Evolutionary conservation across 2,329 filamentous ascomycete species (phyloP), one percentile per base, ranked within the genome.

Genomic region (Scedosporium dehoogii): DNA sequence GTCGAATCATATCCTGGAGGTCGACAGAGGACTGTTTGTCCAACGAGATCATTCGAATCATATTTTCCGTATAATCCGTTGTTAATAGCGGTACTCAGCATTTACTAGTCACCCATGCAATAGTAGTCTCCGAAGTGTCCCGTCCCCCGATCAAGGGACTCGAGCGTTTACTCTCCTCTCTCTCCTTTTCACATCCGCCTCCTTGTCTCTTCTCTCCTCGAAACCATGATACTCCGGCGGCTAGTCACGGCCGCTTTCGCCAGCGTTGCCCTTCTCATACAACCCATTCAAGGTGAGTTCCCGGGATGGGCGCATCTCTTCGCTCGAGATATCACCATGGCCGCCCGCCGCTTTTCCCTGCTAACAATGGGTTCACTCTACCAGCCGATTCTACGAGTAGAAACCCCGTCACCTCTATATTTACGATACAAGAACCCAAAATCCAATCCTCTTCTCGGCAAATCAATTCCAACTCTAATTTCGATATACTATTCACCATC

Each of bases 401-500:
- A 68, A 90, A 90, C 69, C 91, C 92, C 38, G 80, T 99, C 65
- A 85, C 81, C 67, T 86, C 88, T 70, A 78, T 97, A 59, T 86
- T 87, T 12, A 79, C 85, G 57, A 76, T 97, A 66, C 86, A 92
- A 65, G 84, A 92, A 70, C 83, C 89, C 38, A 81, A 85, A 64
- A 88, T 99, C 66, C 85, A 91, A 69, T 91, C 92, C 0, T 86
- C 88, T 16, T 89, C 88, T 56, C 85, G 91, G 72, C 86, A 88
- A 64, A 85, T 96, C 57, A 87, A 94, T 71, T 87, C 92, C 58
- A 79, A 89, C 63, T 93, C 92, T 14, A 79, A 85, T 23, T 99
- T 99, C 73, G 90, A 96, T 69, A 78, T 99, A 65, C 87, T 85
- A 33, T 97, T 99, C 73, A 80, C 85, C 63, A 77, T 96, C 42